Conservation (phyloP, 1,139 yeast species). For the Arxiozyma slooffiae region DNA sequence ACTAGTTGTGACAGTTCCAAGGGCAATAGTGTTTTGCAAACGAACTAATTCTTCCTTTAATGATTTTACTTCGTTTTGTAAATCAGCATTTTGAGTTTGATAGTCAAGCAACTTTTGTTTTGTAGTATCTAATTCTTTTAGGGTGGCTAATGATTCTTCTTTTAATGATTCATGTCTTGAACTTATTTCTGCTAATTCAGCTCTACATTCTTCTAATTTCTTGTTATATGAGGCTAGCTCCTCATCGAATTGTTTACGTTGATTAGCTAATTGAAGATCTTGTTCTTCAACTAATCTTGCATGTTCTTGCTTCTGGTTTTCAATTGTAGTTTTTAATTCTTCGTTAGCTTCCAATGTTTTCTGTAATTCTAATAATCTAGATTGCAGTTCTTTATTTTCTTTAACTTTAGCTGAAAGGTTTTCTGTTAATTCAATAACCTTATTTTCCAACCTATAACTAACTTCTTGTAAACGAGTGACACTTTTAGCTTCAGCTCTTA, state of each 20-base stretch:
- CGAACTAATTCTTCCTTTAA: conserved; percentile 56
- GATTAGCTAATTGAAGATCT: conserved; percentile 41
- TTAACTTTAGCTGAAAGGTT: conserved; percentile 64
- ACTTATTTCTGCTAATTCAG: conserved; percentile 53
- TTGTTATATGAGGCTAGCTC: conserved; percentile 49
- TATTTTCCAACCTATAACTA: conserved; percentile 85
- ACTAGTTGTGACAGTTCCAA: conserved; percentile 28
- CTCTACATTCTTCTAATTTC: conserved; percentile 53
- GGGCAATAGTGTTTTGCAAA: conserved; percentile 33
- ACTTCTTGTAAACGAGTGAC: conserved; percentile 85
- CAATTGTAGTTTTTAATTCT: conserved; percentile 47
- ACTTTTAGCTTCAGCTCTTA: conserved; percentile 80
- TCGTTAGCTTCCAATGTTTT: conserved; percentile 49
- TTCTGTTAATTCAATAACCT: conserved; percentile 90
- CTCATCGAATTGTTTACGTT: conserved; percentile 44
- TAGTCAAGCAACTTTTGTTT: conserved; percentile 54
- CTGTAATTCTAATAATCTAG: conserved; percentile 52
- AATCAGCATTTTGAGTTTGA: conserved; percentile 56
- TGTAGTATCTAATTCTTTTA: conserved; percentile 55
- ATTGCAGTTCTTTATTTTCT: conserved; percentile 65
- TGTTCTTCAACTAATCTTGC: conserved; percentile 39
- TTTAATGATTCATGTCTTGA: conserved; percentile 57
- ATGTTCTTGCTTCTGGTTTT: conserved; percentile 47
- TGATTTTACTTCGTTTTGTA: conserved; percentile 59
- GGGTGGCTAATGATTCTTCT: conserved; percentile 51